Base-by-base conservation (phyloP, 1,284 basidiomycete species). In the Cutaneotrichosporon sp. region DNA sequence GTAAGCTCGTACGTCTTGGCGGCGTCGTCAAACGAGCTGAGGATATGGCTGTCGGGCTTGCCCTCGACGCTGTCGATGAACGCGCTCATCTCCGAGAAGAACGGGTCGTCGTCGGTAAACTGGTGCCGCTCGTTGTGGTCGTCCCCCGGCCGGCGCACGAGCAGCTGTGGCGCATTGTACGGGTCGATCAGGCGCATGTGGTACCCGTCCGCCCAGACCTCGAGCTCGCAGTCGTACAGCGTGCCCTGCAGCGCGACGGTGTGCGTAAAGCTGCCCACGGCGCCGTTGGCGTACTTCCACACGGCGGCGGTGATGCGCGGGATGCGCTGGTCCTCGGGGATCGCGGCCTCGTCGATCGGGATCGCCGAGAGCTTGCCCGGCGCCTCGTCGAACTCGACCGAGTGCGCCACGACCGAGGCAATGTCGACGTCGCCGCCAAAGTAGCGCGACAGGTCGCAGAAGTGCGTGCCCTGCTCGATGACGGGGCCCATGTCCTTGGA, bases 381-480 rank as follows among this genome's bases (percentile, higher is more conserved):
- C 67, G 87, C 86, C 79, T 97, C 93, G 78, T 94, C 85, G 88
- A 89, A 93, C 76, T 95, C 92, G 47, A 95, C 84, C 9, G 92
- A 92, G 76, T 92, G 91, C 10, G 92, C 91, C 24, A 36, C 59
- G 11, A 74, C 75, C 64, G 58, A 75, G 69, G 83, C 83, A 43
- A 98, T 88, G 74, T 97, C 91, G 61, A 98, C 93, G 71, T 98
- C 95, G 47, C 95, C 95, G 58, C 95, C 95, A 80, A 99, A 98
- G 85, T 98, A 99, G 69, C 95, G 89, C 57, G 92, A 95, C 59
- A 79, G 67, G 66, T 79, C 79, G 71, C 83, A 83, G 71, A 87
- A 86, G 76, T 87, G 95, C 9, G 97, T 99, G 45, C 91, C 95
- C 81, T 98, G 95, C 81, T 98, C 97, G 65, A 99, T 86, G 73